Evolutionary conservation across 129 eudicot genomes (phyloP), one percentile per base, ranked within the genome.

Genomic region (Helianthus tuberosus): DNA sequence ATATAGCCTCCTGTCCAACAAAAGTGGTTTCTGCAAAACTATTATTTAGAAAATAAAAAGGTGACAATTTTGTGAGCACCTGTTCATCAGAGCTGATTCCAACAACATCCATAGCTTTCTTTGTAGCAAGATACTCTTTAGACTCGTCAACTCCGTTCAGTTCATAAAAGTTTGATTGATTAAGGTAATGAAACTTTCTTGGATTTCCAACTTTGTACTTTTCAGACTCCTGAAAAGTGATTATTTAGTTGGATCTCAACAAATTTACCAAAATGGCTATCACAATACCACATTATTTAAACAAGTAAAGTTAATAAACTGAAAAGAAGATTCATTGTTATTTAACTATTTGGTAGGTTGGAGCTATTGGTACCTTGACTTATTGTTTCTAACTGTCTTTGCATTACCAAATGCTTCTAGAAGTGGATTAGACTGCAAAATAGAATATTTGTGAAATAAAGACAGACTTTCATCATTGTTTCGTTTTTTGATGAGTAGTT

Each of bases 321-420:
- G 64, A 57, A 73, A 49, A 67, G 51, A 79, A 46, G 69, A 55
- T 17, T 52, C 44, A 49, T 66, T 60, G 16, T 27, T 76, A 27
- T 17, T 43, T 66, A 20, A 20, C 35, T 57, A 8, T 57, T 57
- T 57, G 4, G 44, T 55, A 27, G 12, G 74, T 39, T 65, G 66
- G 17, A 75, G 52, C 29, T 4, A 20, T 65, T 39, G 47, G 63
- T 73, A 89, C 96, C 96, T 90, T 65, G 96, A 90, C 53, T 90
- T 90, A 66, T 90, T 90, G 84, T 90, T 90, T 81, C 96, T 83
- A 66, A 90, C 86, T 12, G 96, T 89, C 83, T 89, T 89, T 61
- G 96, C 92, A 85, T 89, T 89, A 15, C 96, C 96, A 78, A 90
- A 90, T 73, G 96, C 96, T 81, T 90, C 96, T 16, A 90, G 79